Evolutionary conservation across 208 protist species (phyloP).

Genomic region (Strigomonas culicis): DNA sequence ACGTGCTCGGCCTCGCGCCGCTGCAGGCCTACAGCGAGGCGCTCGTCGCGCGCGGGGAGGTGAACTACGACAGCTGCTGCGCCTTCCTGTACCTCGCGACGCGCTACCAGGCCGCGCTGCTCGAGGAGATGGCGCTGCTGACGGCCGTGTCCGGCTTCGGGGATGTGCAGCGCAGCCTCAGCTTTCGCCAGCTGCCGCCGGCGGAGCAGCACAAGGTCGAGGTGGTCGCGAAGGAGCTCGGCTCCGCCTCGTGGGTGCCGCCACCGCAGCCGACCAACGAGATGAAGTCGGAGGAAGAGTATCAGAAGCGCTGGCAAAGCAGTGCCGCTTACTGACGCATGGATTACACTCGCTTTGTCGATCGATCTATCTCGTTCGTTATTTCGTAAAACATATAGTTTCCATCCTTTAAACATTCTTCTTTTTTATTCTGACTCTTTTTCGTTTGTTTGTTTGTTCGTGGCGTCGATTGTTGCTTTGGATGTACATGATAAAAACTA

Average conservation of each 20-base stretch:
- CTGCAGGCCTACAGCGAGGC: slow-evolving; percentile 75
- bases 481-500: no score
- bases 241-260: slow-evolving; percentile 53
- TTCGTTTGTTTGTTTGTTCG: slow-evolving; percentile 5
- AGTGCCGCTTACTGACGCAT: slow-evolving; percentile 12
- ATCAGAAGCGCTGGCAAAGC: slow-evolving; percentile 46
- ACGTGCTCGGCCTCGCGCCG: slow-evolving; percentile 45
- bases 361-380: not conserved
- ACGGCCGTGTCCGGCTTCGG: slow-evolving; percentile 67
- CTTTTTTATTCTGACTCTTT: not conserved
- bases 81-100: slow-evolving; percentile 66
- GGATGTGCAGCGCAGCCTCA: slow-evolving; percentile 42
- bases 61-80: slow-evolving; percentile 76
- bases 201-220: slow-evolving; percentile 57
- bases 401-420: slow-evolving; percentile 12
- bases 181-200: slow-evolving; percentile 37
- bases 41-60: slow-evolving; percentile 68
- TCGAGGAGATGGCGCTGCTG: slow-evolving; percentile 73
- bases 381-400: slow-evolving; percentile 9
- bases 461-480: slow-evolving; percentile 2
- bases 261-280: slow-evolving; percentile 42
- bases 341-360: not conserved
- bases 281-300: slow-evolving; percentile 44
- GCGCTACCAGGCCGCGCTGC: slow-evolving; percentile 59
- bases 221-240: slow-evolving; percentile 58